phyloP scores from a whole-genome alignment of 2,329 filamentous ascomycete species.

The Beauveria brongniartii region DNA sequence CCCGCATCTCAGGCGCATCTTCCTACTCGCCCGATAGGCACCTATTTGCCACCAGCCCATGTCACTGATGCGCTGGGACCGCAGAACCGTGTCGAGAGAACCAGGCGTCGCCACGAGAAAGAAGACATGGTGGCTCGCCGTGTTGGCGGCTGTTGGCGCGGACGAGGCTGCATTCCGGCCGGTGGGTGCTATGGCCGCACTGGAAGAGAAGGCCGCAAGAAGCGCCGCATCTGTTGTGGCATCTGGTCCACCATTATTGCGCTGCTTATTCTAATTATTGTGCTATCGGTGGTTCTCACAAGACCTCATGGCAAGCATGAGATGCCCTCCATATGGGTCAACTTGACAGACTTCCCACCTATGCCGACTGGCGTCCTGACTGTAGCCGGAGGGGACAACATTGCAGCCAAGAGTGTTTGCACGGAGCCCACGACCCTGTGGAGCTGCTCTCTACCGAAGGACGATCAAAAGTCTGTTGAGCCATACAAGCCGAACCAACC shows the following conservation, averaged over 20 bases:
- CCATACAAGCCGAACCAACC: slow-evolving; percentile 63
- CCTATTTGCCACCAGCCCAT: slow-evolving; percentile 38
- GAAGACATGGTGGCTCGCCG: slow-evolving; percentile 54
- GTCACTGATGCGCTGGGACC: slow-evolving; percentile 32
- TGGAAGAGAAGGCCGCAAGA: slow-evolving; percentile 55
- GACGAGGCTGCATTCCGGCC: slow-evolving; percentile 53
- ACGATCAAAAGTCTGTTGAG: slow-evolving; percentile 55
- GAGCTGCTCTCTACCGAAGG: slow-evolving; percentile 80
- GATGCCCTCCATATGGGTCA: slow-evolving; percentile 59
- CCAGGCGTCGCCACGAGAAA: slow-evolving; percentile 52
- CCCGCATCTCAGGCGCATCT: slow-evolving; percentile 20
- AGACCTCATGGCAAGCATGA: slow-evolving; percentile 18
- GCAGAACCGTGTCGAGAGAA: slow-evolving; percentile 39
- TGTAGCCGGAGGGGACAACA: slow-evolving; percentile 63
- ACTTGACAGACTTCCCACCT: slow-evolving; percentile 76
- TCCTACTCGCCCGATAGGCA: slow-evolving; percentile 36
- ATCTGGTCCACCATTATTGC: slow-evolving; percentile 42
- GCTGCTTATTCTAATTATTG: slow-evolving; percentile 48
- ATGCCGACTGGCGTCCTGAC: slow-evolving; percentile 80
- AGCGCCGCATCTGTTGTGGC: slow-evolving; percentile 50
- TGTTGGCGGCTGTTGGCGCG: slow-evolving; percentile 55
- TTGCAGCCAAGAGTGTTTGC: slow-evolving; percentile 57
- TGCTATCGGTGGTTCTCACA: slow-evolving; percentile 50
- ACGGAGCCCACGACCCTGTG: slow-evolving; percentile 66
- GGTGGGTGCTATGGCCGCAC: slow-evolving; percentile 57